Conservation (phyloP, 164 flowering plant species). For the Aristolochia californica region DNA sequence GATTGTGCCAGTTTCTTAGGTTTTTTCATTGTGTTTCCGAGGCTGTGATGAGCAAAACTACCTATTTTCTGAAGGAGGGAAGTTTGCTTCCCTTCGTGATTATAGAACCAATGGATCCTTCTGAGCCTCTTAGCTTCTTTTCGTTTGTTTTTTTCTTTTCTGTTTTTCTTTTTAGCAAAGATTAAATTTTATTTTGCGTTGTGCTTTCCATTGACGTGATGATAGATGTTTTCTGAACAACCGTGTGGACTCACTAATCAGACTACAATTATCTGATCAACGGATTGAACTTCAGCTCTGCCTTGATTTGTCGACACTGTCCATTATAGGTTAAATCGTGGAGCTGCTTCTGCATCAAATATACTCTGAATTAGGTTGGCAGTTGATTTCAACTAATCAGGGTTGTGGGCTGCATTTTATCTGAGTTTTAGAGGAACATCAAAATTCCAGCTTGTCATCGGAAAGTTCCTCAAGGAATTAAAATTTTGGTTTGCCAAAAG, state of each 20-base stretch:
- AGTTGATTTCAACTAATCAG: too few species aligned
- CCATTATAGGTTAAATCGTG: too few species aligned
- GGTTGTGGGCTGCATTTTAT: too few species aligned
- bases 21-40: background rate
- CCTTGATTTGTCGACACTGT: too few species aligned
- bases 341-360: too few species aligned
- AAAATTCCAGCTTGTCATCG: too few species aligned
- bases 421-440: too few species aligned
- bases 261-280: conserved; percentile 93
- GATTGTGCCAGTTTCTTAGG: too few species aligned
- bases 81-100: conserved; percentile 25
- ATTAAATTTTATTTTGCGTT: too few species aligned
- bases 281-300: conserved; percentile 6
- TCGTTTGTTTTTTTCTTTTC: background rate
- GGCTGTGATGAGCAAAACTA: conserved; percentile 61
- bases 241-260: conserved; percentile 42
- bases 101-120: conserved; percentile 83
- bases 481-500: too few species aligned
- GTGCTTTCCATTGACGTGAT: conserved; percentile 42
- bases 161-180: background rate
- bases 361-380: too few species aligned
- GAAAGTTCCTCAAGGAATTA: too few species aligned
- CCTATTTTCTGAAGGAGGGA: conserved; percentile 57
- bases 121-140: conserved; percentile 40
- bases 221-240: conserved; percentile 22